phyloP scores from a whole-genome alignment of 768 basidiomycete genomes.

The Hypsizygus marmoreus region DNA sequence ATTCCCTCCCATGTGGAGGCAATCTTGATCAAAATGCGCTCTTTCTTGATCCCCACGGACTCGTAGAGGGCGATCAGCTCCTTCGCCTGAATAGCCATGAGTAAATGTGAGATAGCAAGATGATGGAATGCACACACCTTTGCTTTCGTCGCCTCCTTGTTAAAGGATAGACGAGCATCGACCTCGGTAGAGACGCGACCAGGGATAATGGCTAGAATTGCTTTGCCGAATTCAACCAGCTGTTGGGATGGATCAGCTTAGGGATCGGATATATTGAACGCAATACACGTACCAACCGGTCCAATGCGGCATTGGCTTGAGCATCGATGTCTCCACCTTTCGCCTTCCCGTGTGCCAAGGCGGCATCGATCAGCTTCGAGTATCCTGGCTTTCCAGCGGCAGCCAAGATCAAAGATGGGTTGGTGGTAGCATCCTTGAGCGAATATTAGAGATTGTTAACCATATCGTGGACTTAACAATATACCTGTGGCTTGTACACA shows the following conservation, averaged over 20 bases:
- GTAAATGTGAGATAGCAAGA: not conserved
- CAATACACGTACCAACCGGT: constrained; percentile 75
- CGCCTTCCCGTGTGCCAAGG: constrained; percentile 71
- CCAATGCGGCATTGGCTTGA: constrained; percentile 79
- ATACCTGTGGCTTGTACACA: constrained; percentile 91
- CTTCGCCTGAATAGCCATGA: constrained; percentile 51
- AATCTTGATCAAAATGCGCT: constrained; percentile 98
- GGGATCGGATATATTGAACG: not conserved
- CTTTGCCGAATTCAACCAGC: constrained; percentile 98
- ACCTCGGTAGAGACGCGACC: constrained; percentile 99
- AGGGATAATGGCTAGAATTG: constrained; percentile 93
- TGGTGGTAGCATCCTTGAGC: constrained; percentile 91
- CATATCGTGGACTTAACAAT: not conserved
- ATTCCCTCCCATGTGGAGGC: constrained; percentile 99
- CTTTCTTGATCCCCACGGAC: constrained; percentile 89
- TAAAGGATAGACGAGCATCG: constrained; percentile 96
- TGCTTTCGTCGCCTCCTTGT: constrained; percentile 88
- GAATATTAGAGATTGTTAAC: constrained; percentile 5
- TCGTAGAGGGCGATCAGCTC: constrained; percentile 94
- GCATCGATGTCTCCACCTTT: constrained; percentile 79
- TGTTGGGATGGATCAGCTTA: constrained; percentile 29
- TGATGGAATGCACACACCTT: constrained; percentile 51
- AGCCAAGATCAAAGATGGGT: constrained; percentile 92
- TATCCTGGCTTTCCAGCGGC: constrained; percentile 92
- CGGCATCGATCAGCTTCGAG: constrained; percentile 73